These are phyloP conservation scores for Saccharata proteae DNA, from an alignment of 2,329 filamentous ascomycete species.

Conservation along the genomic window DNA sequence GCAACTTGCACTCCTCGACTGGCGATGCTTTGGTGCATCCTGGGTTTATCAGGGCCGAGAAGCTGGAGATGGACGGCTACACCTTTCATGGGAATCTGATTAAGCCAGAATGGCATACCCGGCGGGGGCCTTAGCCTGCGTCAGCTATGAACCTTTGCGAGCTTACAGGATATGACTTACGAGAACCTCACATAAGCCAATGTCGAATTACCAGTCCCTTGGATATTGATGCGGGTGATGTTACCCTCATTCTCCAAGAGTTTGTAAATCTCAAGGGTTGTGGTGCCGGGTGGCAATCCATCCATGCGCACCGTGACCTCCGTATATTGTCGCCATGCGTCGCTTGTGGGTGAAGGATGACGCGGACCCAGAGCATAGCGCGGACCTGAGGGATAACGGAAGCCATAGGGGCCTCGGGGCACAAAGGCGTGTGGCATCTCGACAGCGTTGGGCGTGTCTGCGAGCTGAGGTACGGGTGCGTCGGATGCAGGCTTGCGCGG, in stretches of 20 bases:
- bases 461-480: not conserved
- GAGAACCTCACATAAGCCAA: slow-evolving; percentile 3
- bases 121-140: too few species aligned
- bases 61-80: not conserved
- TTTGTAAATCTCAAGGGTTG: slow-evolving; percentile 14
- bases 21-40: slow-evolving; percentile 13
- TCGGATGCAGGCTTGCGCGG: too few species aligned
- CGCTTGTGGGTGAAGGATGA: not conserved
- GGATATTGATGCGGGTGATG: slow-evolving; percentile 20
- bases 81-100: too few species aligned
- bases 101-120: not conserved
- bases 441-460: not conserved
- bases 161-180: slow-evolving; percentile 2
- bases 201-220: not conserved
- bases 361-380: not conserved
- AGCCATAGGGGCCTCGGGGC: too few species aligned
- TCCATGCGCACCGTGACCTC: slow-evolving; percentile 11
- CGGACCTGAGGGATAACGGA: too few species aligned
- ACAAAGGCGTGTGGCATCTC: too few species aligned
- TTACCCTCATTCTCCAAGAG: slow-evolving; percentile 13
- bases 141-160: not conserved
- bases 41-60: slow-evolving; percentile 15
- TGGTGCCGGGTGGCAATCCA: slow-evolving; percentile 2
- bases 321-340: not conserved
- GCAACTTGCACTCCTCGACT: not conserved